Evolutionary conservation across 1,284 basidiomycete genomes (phyloP), one percentile per base, ranked within the genome.

Genomic region (Coniferiporia sulphurascens): DNA sequence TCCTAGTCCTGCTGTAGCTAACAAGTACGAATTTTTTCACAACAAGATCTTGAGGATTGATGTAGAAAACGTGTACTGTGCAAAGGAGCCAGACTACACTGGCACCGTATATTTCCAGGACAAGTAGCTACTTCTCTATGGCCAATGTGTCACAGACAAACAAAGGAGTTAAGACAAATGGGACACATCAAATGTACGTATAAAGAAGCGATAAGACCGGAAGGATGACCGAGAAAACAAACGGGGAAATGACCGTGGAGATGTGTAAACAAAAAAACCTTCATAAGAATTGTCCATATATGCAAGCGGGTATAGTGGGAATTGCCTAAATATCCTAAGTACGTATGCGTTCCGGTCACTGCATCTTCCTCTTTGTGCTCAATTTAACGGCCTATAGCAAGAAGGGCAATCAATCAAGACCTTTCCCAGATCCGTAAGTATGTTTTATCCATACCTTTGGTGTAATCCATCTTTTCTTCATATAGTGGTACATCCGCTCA

Each of bases 401-500:
- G 27, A 27, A 27, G 5, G 27, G 27, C 27, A 27, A 27, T 27
- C 27, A 27, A 27, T 27, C 5, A 27, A 27, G 2, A 27, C 27
- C 27, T 27, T 27, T 27, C 27, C 27, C 38, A 41, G 7, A 10
- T 8, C 2, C 3, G 3, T 41, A 8, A 8, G 2, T 41, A 8
- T 41, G 15, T 41, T 1, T 12, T 15, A 41, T 41, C 38, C 2
- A 8, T 43, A 72, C 73, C 69, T 69, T 68, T 36, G 67, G 63
- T 43, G 65, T 64, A 36, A 61, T 52, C 50, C 71, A 48, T 41
- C 65, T 68, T 69, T 82, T 84, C 66, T 74, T 69, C 19, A 80
- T 48, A 62, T 80, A 80, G 63, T 78, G 78, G 9, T 70, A 59
- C 59, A 78, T 66, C 43, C 75, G 69, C 63, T 71, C 70, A 62